These are phyloP conservation scores for Talaromyces marneffei DNA, from an alignment of 2,329 filamentous ascomycete genomes.

Conservation along the genomic window DNA sequence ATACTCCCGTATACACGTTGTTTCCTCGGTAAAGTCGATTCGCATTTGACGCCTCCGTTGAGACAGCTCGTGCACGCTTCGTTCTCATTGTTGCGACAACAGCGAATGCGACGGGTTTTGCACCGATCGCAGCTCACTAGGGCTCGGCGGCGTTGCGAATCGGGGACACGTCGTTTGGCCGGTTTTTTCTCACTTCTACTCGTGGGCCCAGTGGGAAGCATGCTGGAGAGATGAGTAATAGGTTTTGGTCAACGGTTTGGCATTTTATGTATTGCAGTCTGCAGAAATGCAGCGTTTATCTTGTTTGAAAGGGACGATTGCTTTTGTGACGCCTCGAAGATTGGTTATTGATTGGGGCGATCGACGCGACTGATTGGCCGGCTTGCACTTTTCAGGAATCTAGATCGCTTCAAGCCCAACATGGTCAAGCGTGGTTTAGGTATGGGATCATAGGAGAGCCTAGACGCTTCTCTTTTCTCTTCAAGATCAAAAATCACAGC, in stretches of 20 bases:
- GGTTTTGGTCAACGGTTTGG: not conserved
- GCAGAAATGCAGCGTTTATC: not conserved
- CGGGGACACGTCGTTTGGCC: constrained; percentile 8
- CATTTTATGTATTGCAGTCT: not conserved
- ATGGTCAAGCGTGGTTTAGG: not conserved
- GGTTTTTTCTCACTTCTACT: constrained; percentile 6
- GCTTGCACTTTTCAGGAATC: not conserved
- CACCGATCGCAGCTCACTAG: constrained; percentile 14
- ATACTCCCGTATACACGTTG: constrained; percentile 14
- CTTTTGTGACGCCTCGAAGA: not conserved
- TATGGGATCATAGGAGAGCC: too few species aligned
- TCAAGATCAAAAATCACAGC: not conserved
- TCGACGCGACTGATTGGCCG: not conserved
- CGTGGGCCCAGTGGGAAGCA: not conserved
- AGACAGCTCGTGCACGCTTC: constrained; percentile 13
- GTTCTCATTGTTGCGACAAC: constrained; percentile 14
- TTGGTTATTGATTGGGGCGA: not conserved
- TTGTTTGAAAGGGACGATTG: not conserved
- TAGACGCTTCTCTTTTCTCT: not conserved
- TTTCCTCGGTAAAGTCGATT: constrained; percentile 14
- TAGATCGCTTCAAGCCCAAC: not conserved
- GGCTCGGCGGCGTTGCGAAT: constrained; percentile 7
- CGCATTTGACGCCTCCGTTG: constrained; percentile 9
- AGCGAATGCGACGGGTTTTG: constrained; percentile 14
- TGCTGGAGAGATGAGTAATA: not conserved